Base-by-base conservation (phyloP, 805 yeast species). In the Millerago galiae region DNA sequence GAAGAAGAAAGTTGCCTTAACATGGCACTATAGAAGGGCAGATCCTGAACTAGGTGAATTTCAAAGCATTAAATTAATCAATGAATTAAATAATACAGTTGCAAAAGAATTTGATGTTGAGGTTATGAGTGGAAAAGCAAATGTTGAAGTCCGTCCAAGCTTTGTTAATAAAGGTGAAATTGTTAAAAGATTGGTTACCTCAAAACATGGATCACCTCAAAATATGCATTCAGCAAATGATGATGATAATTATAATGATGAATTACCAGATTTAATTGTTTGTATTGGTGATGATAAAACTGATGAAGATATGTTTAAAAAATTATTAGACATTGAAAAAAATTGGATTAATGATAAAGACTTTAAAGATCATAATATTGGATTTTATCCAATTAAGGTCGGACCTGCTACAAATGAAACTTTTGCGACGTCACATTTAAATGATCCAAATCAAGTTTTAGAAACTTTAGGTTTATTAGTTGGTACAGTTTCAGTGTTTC, bases 81-180 rank as follows among this genome's bases (percentile, higher is more conserved):
- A 79, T 17, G 82, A 81, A 46, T 64, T 93, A 48, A 67, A 72
- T 45, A 68, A 66, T 14, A 72, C 81, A 2, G 75, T 90, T 10
- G 83, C 75, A 3, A 63, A 62, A 34, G 73, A 75, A 17, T 84
- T 78, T 56, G 96, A 88, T 47, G 83, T 93, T 34, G 99, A 93
- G 58, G 93, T 93, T 13, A 91, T 93, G 97, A 72, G 83, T 12
- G 99, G 99, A 37, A 93, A 93, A 65, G 98, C 98, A 27, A 93
- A 93, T 58, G 75, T 93, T 36, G 99, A 93, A 65, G 98, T 93
- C n/a, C 74, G 99, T 49, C 99, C 99, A 12, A 77, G 79, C 46
- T 85, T 89, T 60, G 88, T 91, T 42, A 93, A 93, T 68, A 93
- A 93, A 63, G 99, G 99, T 44, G 99, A 91, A 63, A 93, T 93